Evolutionary conservation across 192 early-diverging fungal species (phyloP).

Genomic region (Geranomyces variabilis): DNA sequence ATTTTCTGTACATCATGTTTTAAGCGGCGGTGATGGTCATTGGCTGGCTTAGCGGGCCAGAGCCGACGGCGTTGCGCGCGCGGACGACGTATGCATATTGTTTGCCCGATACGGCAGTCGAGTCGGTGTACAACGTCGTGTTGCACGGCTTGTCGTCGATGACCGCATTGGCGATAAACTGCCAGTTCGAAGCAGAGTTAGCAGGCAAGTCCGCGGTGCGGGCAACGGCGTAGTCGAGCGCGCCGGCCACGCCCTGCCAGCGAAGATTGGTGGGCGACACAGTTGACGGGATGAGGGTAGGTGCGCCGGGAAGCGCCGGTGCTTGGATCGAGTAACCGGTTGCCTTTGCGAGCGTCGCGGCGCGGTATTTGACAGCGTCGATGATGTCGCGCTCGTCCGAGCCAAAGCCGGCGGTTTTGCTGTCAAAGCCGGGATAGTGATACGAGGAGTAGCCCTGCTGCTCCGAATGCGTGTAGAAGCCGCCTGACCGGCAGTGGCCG

Average conservation of each 20-base stretch:
- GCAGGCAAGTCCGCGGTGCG: neutral
- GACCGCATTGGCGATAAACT: slow-evolving; percentile 6
- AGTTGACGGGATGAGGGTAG: slow-evolving; percentile 16
- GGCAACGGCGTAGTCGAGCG: slow-evolving; percentile 18
- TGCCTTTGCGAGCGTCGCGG: slow-evolving; percentile 1
- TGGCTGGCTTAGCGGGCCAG: slow-evolving; percentile 7
- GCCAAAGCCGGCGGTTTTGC: slow-evolving; percentile 1
- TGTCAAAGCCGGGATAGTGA: slow-evolving; percentile 43
- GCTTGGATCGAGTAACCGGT: slow-evolving; percentile 17
- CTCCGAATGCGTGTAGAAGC: slow-evolving; percentile 47
- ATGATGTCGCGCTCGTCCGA: slow-evolving; percentile 20
- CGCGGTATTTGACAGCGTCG: slow-evolving; percentile 1
- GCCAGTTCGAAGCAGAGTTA: neutral
- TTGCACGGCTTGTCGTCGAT: slow-evolving; percentile 10
- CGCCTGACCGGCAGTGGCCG: slow-evolving; percentile 34
- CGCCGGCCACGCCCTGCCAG: slow-evolving; percentile 23
- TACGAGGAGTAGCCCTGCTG: slow-evolving; percentile 33
- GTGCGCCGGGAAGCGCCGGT: slow-evolving; percentile 6
- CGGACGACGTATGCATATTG: slow-evolving; percentile 13
- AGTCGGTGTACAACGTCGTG: slow-evolving; percentile 10
- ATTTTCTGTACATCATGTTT: too few relatives aligned
- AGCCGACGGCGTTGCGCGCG: slow-evolving; percentile 17
- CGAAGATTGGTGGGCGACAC: neutral
- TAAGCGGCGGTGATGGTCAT: neutral
- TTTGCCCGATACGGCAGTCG: neutral